Evolutionary conservation across 495 filamentous ascomycete species (phyloP), one percentile per base, ranked within the genome.

Genomic region (Trypethelium eluteriae): DNA sequence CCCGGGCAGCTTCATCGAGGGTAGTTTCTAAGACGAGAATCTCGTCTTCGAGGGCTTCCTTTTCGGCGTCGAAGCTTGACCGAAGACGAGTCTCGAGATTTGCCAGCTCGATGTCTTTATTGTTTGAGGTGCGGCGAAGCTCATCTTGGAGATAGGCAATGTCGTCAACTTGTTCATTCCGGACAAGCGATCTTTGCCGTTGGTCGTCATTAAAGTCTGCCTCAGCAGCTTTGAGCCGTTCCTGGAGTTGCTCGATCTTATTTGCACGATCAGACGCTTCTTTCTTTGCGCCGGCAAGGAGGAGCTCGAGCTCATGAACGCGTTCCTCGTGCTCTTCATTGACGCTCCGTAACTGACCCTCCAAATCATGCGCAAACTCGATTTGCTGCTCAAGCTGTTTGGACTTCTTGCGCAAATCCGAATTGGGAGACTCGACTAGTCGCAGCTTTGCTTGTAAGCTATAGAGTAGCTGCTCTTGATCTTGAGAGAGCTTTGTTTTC

Each of bases 41-140:
- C 62, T 81, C 80, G 57, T 82, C 78, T 64, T 80, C 76, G 2
- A 78, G 72, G 18, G 75, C 76, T 65, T 79, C 67, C 49, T 70
- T 73, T 34, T 67, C 71, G 4, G 67, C 38, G 67, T 69, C 68
- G 32, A 75, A 62, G 34, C 67, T 61, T 32, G 70, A 35, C 2
- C 32, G 53, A 10, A 59, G 32, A 35, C 32, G 53, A 36, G 18
- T 63, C 47, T 70, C 70, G 2, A 75, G 69, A 34, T 62, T 49
- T 53, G 71, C 67, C 5, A 75, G 18, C 64, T 75, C 73, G 4
- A 66, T 62, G 14, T 70, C 65, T 59, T 74, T 75, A 62, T 74
- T 72, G 1, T 70, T 62, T 32, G 68, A 70, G 32, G 71, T 46
- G 46, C 70, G 64, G 14, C 70, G 57, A 11, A 75, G 68, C 44